Evolutionary conservation across 192 early-diverging fungal species (phyloP), one percentile per base, ranked within the genome.

Genomic region (Coemansia furcata): DNA sequence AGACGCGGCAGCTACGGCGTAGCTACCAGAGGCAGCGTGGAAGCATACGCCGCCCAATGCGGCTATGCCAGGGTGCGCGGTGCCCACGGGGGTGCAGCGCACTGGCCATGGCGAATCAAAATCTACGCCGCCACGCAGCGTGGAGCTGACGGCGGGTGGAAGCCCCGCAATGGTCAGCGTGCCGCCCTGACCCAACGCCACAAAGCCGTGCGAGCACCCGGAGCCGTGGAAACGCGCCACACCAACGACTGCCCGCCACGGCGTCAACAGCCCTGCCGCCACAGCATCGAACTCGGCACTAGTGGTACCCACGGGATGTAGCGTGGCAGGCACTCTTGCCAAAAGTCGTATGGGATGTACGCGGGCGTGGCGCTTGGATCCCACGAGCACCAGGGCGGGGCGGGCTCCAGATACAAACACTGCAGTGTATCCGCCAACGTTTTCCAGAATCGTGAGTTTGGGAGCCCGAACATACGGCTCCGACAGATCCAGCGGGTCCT

Each of bases 21-120:
- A 95, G 29, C 90, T 94, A 57, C 92, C 86, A 58, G 92, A 91
- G 40, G 86, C 71, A 23, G 91, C 85, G 67, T 99, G 96, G 76
- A 93, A 96, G 40, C 86, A 79, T 30, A 98, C 84, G 30, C 91
- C 88, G 65, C 93, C 90, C 57, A 78, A 72, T 14, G 80, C 63
- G 47, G 67, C 62, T 9, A 83, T 36, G 17, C 80, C 80, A 26
- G 62, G 42, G 43, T 77, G 74, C 19, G 62, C 62, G 1, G 79
- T 81, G 66, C 83, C 78, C 0, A 78, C 72, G 0, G 75, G 73
- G 9, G 81, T 69, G 43, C 67, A 66, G 36, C 78, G 75, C 50
- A 77, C 67, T 0, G 83, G 83, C 83, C 83, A 85, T 14, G 78
- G 54, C 19, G 76, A 59, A 57, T 82, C 76, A 62, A 73, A 81